Conservation (phyloP, 225 moss, liverwort and hornwort genomes). For the Pseudoscleropodium purum region DNA sequence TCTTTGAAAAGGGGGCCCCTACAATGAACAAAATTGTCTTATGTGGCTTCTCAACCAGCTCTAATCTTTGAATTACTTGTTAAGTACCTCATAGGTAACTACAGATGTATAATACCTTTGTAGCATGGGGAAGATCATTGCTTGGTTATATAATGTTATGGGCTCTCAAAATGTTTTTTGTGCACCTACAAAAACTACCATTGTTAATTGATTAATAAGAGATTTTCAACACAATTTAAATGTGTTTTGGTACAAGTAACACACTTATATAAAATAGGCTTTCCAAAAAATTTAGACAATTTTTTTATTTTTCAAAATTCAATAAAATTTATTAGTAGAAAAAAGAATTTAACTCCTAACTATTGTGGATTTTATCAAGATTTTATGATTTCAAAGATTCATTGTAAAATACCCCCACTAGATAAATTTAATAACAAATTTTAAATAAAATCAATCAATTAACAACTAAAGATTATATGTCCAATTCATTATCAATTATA, state of each 20-base stretch:
- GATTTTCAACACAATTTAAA: neutral
- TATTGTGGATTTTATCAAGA: fast-evolving
- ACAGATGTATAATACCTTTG: neutral
- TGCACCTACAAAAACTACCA: neutral
- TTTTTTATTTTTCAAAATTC: neutral
- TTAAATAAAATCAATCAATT: neutral
- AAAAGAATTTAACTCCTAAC: fast-evolving
- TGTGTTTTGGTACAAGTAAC: fast-evolving
- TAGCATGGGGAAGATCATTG: fast-evolving
- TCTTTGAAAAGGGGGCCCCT: too few relatives aligned
- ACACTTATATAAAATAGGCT: fast-evolving
- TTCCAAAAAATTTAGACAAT: fast-evolving
- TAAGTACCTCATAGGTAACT: neutral
- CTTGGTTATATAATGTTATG: neutral
- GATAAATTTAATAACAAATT: neutral
- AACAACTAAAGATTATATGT: neutral
- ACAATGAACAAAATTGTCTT: neutral
- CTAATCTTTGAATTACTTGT: neutral
- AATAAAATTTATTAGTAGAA: neutral
- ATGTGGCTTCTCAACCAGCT: fast-evolving
- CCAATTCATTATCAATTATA: neutral
- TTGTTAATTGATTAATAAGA: neutral
- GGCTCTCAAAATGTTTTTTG: neutral
- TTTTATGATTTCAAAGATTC: neutral
- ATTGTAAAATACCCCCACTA: fast-evolving